Evolutionary conservation across 2,329 filamentous ascomycete genomes (phyloP), one percentile per base, ranked within the genome.

Genomic region (Botryosphaeria agaves): DNA sequence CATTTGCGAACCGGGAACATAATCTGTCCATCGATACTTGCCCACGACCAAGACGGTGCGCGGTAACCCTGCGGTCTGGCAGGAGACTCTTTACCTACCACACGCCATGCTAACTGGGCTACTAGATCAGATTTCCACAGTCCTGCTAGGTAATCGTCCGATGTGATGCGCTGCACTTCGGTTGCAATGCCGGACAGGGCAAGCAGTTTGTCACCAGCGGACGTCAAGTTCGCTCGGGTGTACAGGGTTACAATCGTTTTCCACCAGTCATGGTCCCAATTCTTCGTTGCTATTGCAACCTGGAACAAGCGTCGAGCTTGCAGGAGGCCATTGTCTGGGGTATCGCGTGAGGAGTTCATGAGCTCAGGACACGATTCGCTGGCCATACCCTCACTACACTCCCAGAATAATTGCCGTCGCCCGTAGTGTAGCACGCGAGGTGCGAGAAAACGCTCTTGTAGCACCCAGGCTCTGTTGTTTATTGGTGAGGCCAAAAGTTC

Each of bases 371-470:
- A 29, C 14, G 21, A 2, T 18, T 35, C 31, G 20, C 14, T 20
- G 8, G 31, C 33, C 11, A 5, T 12, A 7, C 14, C 7, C 16
- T 31, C 5, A 12, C 9, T 7, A 33, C 36, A 39, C 25, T 36
- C 37, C 33, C 31, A 39, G 5, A 34, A 18, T 5, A 39, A 7
- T 21, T 39, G 36, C 18, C 30, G 18, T 2, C 9, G 4, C 7
- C 20, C 26, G 12, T 34, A 38, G 30, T 34, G 23, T 5, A 39
- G 14, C 2, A 29, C 26, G 7, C 37, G 26, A 9, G 36, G 34
- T 11, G 37, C 28, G 19, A 39, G 31, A 9, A 34, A 18, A 8
- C 36, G 31, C 32, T 39, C 37, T 17, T 39, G 37, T 7, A 38
- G 18, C 8, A 33, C 36, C 37, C 36, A 39, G 7, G 27, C 37